phyloP scores from a whole-genome alignment of 2,329 filamentous ascomycete species.

The Nigrospora osmanthi region DNA sequence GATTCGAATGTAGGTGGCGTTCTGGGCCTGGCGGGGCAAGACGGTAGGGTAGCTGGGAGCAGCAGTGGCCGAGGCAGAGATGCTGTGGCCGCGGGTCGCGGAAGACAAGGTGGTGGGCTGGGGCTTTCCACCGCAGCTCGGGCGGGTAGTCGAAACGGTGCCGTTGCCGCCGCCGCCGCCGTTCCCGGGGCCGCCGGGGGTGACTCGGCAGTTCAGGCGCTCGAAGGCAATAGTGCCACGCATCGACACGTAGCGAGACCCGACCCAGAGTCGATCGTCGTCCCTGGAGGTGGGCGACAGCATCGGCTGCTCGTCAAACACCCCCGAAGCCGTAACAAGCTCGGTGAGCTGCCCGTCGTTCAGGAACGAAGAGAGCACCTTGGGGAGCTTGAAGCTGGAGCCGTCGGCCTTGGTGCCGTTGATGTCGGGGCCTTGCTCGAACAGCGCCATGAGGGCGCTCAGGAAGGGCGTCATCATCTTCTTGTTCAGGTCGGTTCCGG shows the following conservation, averaged over 20 bases:
- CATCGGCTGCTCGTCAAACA: conserved; percentile 48
- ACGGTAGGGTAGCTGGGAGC: conserved; percentile 4
- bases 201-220: conserved; percentile 42
- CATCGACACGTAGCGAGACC: conserved; percentile 52
- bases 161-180: conserved; percentile 5
- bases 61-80: conserved; percentile 1
- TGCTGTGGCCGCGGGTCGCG: conserved; percentile 3
- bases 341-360: conserved; percentile 62
- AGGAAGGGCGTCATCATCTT: conserved; percentile 57
- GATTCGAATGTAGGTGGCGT: conserved; percentile 44
- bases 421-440: conserved; percentile 42
- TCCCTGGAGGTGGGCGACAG: conserved; percentile 40
- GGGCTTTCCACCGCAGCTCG: background rate
- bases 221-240: conserved; percentile 59
- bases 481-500: conserved; percentile 43
- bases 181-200: background rate
- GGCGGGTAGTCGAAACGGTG: conserved; percentile 2
- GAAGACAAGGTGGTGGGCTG: conserved; percentile 5
- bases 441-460: conserved; percentile 40
- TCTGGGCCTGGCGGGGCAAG: conserved; percentile 7
- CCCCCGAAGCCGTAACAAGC: conserved; percentile 48
- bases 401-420: conserved; percentile 39
- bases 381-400: conserved; percentile 40
- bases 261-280: conserved; percentile 41
- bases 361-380: conserved; percentile 52